Conservation (phyloP, 176 grass and related monocot species). For the Triticum timopheevii region DNA sequence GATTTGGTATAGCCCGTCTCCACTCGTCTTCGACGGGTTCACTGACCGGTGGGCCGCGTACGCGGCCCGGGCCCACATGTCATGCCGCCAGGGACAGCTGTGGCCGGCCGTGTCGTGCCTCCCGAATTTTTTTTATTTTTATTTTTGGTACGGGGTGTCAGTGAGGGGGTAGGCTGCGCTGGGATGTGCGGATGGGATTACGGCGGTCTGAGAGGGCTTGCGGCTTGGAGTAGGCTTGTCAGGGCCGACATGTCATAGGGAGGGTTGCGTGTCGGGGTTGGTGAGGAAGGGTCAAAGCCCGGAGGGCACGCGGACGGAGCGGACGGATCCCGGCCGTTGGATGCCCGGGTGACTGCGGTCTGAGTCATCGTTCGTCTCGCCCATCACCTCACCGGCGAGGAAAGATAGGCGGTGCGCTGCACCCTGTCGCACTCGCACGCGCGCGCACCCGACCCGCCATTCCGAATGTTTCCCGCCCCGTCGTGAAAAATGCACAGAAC, state of each 20-base stretch:
- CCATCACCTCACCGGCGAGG: constrained; percentile 13
- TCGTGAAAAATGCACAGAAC: not conserved
- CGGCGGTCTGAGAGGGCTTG: constrained; percentile 23
- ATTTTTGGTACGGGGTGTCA: not conserved
- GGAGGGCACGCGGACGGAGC: not conserved
- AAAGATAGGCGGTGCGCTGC: not conserved
- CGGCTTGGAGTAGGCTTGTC: not conserved
- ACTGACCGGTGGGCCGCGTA: not conserved
- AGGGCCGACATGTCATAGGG: constrained; percentile 29
- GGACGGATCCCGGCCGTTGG: constrained; percentile 7
- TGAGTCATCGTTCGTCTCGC: not conserved
- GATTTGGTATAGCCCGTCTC: constrained; percentile 23
- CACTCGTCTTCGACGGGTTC: not conserved
- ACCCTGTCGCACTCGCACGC: not conserved
- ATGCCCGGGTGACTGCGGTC: not conserved
- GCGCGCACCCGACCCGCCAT: not conserved
- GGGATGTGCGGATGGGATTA: not conserved
- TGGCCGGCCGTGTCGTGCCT: not conserved
- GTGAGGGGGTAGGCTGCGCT: rapidly evolving
- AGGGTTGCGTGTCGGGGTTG: constrained; percentile 44
- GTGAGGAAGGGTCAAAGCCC: constrained; percentile 15
- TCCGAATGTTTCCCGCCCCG: not conserved
- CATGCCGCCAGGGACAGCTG: not conserved
- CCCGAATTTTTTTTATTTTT: not conserved
- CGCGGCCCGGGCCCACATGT: not conserved